phyloP scores from a whole-genome alignment of 2,329 filamentous ascomycete species.

The Esteya vermicola region DNA sequence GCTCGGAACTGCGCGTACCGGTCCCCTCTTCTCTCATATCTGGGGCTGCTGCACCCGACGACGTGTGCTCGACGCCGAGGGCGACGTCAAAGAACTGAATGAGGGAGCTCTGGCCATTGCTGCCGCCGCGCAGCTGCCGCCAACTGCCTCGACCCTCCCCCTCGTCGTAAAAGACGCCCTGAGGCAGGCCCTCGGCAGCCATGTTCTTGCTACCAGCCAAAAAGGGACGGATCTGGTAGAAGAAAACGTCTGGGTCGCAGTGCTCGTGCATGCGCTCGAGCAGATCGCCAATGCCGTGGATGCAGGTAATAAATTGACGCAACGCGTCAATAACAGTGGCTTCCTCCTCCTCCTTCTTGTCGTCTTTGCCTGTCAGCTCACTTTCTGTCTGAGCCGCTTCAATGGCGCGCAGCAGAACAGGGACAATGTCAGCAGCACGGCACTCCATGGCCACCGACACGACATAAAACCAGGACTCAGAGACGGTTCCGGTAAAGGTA shows the following conservation, averaged over 20 bases:
- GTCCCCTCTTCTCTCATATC: neutral
- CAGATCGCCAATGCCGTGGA: constrained; percentile 53
- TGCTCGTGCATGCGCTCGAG: constrained; percentile 78
- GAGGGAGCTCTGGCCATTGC: constrained; percentile 83
- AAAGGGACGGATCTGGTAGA: constrained; percentile 76
- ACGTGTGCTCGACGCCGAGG: constrained; percentile 74
- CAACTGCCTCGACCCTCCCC: constrained; percentile 52
- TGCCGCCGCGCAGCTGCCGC: constrained; percentile 72
- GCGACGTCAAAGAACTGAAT: constrained; percentile 89
- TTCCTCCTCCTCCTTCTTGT: too few relatives aligned
- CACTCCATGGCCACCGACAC: constrained; percentile 84
- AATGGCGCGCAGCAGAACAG: constrained; percentile 66
- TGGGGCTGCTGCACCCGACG: constrained; percentile 20
- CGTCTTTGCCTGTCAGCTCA: too few relatives aligned
- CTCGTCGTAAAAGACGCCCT: constrained; percentile 73
- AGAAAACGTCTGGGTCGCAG: constrained; percentile 79
- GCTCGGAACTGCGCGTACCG: neutral
- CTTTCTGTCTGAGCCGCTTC: too few relatives aligned
- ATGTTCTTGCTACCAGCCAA: constrained; percentile 89
- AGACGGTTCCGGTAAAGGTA: constrained; percentile 77
- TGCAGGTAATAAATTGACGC: too few relatives aligned
- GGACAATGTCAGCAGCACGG: constrained; percentile 58
- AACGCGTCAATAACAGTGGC: too few relatives aligned
- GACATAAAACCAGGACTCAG: constrained; percentile 91
- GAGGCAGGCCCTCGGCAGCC: constrained; percentile 66